Evolutionary conservation across 441 rosid species (phyloP).

Genomic region (Populus hybrid): DNA sequence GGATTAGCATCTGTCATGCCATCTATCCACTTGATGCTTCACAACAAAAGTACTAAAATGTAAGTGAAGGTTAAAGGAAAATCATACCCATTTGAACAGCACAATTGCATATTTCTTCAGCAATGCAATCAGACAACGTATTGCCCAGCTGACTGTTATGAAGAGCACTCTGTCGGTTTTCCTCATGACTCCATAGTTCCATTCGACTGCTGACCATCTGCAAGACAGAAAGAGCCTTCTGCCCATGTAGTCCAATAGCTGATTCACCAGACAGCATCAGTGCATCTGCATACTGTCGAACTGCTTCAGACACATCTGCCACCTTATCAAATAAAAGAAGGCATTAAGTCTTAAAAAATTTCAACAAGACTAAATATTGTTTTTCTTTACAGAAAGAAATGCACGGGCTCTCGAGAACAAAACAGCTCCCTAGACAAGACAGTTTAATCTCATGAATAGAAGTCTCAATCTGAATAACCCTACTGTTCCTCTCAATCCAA

Average conservation of each 20-base stretch:
- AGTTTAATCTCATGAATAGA: no score
- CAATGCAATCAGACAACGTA: slow-evolving; percentile 48
- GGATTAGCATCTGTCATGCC: no score
- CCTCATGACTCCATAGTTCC: slow-evolving; percentile 63
- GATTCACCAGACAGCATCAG: slow-evolving; percentile 79
- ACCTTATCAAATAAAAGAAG: slow-evolving; percentile 39
- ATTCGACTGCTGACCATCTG: slow-evolving; percentile 56
- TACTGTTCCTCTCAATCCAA: no score
- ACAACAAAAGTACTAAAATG: no score
- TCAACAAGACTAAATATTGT: no score
- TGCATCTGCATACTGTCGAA: slow-evolving; percentile 68
- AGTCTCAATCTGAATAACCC: no score
- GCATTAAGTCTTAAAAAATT: background rate
- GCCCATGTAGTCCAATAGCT: slow-evolving; percentile 57
- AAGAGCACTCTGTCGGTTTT: slow-evolving; percentile 31
- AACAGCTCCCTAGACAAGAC: no score
- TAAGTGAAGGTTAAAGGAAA: no score
- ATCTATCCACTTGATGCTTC: no score
- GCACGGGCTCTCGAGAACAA: no score
- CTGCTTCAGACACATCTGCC: slow-evolving; percentile 79
- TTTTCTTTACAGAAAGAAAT: no score
- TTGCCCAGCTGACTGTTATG: slow-evolving; percentile 34
- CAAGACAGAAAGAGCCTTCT: slow-evolving; percentile 65
- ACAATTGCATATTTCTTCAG: slow-evolving; percentile 67
- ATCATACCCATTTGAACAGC: slow-evolving; percentile 63